Conservation (phyloP, 2,329 filamentous ascomycete species). For the Diaporthe capsici region DNA sequence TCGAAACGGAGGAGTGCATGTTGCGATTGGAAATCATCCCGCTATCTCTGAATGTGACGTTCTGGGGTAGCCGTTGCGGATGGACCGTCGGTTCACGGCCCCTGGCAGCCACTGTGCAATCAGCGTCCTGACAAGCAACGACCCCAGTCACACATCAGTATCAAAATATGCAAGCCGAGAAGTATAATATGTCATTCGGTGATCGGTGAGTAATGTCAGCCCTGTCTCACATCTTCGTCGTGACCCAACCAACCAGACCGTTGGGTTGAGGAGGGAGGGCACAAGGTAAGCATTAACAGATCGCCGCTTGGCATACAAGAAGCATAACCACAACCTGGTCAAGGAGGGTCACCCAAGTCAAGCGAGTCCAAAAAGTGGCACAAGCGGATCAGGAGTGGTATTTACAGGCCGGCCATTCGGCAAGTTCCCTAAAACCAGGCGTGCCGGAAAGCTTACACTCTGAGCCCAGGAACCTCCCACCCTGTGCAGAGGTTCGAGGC, state of each 20-base stretch:
- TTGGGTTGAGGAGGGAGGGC: background rate
- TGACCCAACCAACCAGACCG: background rate
- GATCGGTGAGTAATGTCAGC: background rate
- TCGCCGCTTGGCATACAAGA: background rate
- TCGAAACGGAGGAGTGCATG: conserved; percentile 7
- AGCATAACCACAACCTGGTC: background rate
- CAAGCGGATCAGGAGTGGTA: background rate
- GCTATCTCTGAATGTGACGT: conserved; percentile 14
- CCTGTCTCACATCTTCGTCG: background rate
- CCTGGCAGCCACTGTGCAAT: background rate
- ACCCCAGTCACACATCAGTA: conserved; percentile 18
- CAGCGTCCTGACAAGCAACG: background rate
- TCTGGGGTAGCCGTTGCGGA: conserved; percentile 12
- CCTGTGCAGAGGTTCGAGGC: no score
- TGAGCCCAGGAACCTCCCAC: background rate
- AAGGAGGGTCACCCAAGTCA: background rate
- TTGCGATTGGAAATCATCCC: conserved; percentile 21
- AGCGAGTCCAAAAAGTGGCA: background rate
- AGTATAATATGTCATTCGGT: conserved; percentile 7
- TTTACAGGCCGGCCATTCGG: background rate
- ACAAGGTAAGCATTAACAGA: background rate
- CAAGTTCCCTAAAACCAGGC: background rate
- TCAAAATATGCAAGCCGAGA: conserved; percentile 22
- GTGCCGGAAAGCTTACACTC: background rate
- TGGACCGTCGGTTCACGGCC: conserved; percentile 5